Conservation (phyloP, 257 asterid species). For the Nicotiana obtusifolia region DNA sequence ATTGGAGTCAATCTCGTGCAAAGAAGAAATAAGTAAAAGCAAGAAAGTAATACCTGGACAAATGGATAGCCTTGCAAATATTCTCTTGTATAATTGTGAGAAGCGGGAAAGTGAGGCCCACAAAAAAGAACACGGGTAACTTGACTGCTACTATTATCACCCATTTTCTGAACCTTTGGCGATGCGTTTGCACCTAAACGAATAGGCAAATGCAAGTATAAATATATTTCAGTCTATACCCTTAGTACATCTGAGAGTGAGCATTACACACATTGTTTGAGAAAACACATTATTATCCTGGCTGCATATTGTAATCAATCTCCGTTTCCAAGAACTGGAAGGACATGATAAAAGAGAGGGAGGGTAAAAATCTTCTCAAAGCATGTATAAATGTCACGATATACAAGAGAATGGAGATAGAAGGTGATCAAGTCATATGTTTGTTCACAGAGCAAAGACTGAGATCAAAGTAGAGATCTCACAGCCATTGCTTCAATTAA, state of each 20-base stretch:
- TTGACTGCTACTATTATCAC: conserved; percentile 13
- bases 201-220: conserved; percentile 5
- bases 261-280: neutral
- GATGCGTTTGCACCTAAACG: conserved; percentile 26
- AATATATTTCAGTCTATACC: neutral
- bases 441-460: neutral
- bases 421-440: neutral
- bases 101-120: conserved; percentile 71
- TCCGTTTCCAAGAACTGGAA: neutral
- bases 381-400: neutral
- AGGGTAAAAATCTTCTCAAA: neutral
- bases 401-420: neutral
- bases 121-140: conserved; percentile 73
- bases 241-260: neutral
- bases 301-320: neutral
- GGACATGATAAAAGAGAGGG: neutral
- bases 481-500: neutral
- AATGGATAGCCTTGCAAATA: conserved; percentile 56
- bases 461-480: neutral
- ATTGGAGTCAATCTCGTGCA: neutral
- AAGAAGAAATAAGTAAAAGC: conserved; percentile 1
- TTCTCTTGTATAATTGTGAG: conserved; percentile 70
- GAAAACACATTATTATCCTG: neutral
- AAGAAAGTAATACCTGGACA: conserved; percentile 42
- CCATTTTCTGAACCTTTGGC: conserved; percentile 31